Evolutionary conservation across 805 yeast species (phyloP).

Genomic region (Lipomyces sp.): DNA sequence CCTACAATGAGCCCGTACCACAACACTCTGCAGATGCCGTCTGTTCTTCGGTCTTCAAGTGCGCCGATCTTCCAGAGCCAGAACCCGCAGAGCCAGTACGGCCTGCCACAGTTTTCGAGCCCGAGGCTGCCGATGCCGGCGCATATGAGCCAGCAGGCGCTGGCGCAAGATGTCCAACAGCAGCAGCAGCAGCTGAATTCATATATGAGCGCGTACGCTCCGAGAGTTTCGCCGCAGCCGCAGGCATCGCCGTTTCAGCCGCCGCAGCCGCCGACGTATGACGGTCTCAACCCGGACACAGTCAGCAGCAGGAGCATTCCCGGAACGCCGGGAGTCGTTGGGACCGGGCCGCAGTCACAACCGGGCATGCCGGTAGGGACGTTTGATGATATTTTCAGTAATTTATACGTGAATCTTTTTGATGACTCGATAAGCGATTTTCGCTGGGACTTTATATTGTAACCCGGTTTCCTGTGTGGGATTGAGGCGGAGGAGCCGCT

Average conservation of each 20-base stretch:
- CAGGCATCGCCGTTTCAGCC: not conserved
- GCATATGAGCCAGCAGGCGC: not conserved
- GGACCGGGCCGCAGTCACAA: not conserved
- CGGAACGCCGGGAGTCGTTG: too few species aligned
- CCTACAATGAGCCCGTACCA: slow-evolving; percentile 11
- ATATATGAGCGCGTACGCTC: not conserved
- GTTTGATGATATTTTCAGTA: slow-evolving; percentile 20
- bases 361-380: slow-evolving; percentile 1
- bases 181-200: not conserved
- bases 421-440: slow-evolving; percentile 13
- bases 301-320: not conserved
- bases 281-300: too few species aligned
- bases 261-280: too few species aligned
- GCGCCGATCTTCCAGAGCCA: too few species aligned
- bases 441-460: slow-evolving; percentile 16
- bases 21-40: not conserved
- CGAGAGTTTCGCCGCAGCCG: not conserved
- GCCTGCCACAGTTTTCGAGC: too few species aligned
- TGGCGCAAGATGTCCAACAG: not conserved
- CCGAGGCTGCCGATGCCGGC: too few species aligned
- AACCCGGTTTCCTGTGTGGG: not conserved
- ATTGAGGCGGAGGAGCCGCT: too few species aligned
- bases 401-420: slow-evolving; percentile 13
- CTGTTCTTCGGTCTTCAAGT: too few species aligned
- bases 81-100: too few species aligned